Percentiles rank a stretch among this genome's conserved stretches.
Evolutionary conservation across 2,329 filamentous ascomycete species (phyloP).

Genomic region (Lachnellula occidentalis): DNA sequence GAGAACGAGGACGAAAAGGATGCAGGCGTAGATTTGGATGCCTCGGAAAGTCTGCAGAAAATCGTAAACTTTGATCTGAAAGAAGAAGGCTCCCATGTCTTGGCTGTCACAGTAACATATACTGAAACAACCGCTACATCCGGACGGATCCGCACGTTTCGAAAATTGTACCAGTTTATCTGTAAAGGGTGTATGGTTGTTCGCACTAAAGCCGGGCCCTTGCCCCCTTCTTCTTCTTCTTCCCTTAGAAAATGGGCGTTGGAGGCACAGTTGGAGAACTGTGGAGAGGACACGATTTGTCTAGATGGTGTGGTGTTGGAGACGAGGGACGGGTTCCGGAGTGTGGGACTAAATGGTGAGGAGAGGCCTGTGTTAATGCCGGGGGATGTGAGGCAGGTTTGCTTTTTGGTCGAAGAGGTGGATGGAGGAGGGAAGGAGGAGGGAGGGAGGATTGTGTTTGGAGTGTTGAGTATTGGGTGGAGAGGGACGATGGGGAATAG

Average conservation of each 20-base stretch:
- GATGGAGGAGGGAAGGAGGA: constrained; percentile 32
- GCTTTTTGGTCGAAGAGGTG: constrained; percentile 49
- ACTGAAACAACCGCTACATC: constrained; percentile 74
- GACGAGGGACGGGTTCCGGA: constrained; percentile 45
- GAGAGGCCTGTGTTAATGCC: constrained; percentile 56
- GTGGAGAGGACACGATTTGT: constrained; percentile 75
- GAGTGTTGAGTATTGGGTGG: constrained; percentile 83
- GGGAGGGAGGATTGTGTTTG: constrained; percentile 64
- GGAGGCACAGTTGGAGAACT: constrained; percentile 94
- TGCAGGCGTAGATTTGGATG: constrained; percentile 45
- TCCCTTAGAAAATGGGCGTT: constrained; percentile 57
- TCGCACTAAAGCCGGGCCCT: constrained; percentile 47
- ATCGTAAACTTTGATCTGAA: constrained; percentile 83
- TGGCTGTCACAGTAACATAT: constrained; percentile 91
- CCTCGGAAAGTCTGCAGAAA: constrained; percentile 68
- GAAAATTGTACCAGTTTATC: constrained; percentile 95
- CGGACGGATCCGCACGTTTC: constrained; percentile 74
- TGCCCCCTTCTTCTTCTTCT: no score
- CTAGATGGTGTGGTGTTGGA: constrained; percentile 62
- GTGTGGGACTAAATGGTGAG: constrained; percentile 54
- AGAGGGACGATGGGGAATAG: constrained; percentile 82
- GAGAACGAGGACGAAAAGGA: constrained; percentile 9
- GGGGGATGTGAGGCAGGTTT: constrained; percentile 60
- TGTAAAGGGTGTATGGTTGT: constrained; percentile 88
- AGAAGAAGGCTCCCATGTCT: constrained; percentile 88